phyloP scores from a whole-genome alignment of 306 rosid genomes.

The Trifolium pratense region DNA sequence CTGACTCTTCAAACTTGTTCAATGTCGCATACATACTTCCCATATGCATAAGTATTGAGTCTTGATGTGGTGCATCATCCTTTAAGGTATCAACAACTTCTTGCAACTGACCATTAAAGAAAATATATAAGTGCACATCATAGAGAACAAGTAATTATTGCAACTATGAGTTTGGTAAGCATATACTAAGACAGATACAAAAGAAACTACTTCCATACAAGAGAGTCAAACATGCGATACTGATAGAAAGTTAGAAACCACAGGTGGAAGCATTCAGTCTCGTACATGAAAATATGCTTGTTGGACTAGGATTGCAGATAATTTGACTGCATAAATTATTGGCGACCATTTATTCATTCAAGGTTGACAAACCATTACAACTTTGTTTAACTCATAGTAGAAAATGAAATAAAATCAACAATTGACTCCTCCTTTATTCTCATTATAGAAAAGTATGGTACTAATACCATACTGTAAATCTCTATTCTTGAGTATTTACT shows the following conservation, averaged over 20 bases:
- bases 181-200: constrained; percentile 26
- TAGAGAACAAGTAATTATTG: constrained; percentile 17
- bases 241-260: not conserved
- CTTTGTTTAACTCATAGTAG: not conserved
- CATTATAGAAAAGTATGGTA: constrained; percentile 12
- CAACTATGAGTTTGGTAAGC: not conserved
- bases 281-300: constrained; percentile 15
- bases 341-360: constrained; percentile 25
- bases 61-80: constrained; percentile 68
- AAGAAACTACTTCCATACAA: constrained; percentile 21
- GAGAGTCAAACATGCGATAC: constrained; percentile 21
- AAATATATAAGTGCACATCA: constrained; percentile 40
- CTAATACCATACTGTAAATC: constrained; percentile 18
- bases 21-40: constrained; percentile 82
- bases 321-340: constrained; percentile 14
- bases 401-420: constrained; percentile 2
- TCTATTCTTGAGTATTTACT: not conserved
- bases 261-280: constrained; percentile 21
- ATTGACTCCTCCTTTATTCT: constrained; percentile 15
- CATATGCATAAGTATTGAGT: constrained; percentile 89
- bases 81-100: constrained; percentile 69
- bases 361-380: constrained; percentile 30
- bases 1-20: constrained; percentile 66
- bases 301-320: constrained; percentile 28
- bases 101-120: constrained; percentile 65